These are phyloP conservation scores for Kluyveromyces dobzhanskii DNA, from an alignment of 805 yeast genomes.

Conservation along the genomic window DNA sequence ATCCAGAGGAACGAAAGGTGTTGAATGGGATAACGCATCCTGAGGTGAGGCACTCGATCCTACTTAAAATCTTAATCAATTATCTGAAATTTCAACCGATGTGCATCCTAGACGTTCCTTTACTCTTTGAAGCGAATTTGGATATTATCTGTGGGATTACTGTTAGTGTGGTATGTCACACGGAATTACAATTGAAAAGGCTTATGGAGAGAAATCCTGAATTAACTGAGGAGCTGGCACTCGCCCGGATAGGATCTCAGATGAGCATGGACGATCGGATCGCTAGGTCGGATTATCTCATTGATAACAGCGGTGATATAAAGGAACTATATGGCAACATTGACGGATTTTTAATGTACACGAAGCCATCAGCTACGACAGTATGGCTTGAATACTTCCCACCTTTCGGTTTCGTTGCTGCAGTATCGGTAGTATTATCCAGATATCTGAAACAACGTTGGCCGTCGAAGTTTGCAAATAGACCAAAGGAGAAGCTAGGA, in stretches of 20 bases:
- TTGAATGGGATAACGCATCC: constrained; percentile 84
- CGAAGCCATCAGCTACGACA: constrained; percentile 32
- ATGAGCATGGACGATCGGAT: constrained; percentile 55
- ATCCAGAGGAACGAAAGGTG: constrained; percentile 45
- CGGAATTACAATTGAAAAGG: constrained; percentile 52
- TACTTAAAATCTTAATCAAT: constrained; percentile 42
- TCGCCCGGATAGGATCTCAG: constrained; percentile 67
- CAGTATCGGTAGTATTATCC: constrained; percentile 21
- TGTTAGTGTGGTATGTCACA: constrained; percentile 57
- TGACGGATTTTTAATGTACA: constrained; percentile 30
- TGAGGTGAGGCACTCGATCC: constrained; percentile 59
- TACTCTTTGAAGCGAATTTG: constrained; percentile 73
- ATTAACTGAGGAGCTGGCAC: constrained; percentile 56
- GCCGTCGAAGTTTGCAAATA: background rate
- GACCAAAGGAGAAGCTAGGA: background rate
- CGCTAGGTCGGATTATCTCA: constrained; percentile 51
- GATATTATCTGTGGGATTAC: constrained; percentile 63
- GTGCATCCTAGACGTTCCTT: constrained; percentile 82
- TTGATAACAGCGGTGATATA: constrained; percentile 50
- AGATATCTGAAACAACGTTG: constrained; percentile 11
- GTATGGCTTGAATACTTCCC: constrained; percentile 33
- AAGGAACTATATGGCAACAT: constrained; percentile 38
- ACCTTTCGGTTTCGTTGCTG: constrained; percentile 32
- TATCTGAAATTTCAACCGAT: constrained; percentile 52
- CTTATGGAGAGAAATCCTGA: constrained; percentile 60